Evolutionary conservation across 2,329 filamentous ascomycete genomes (phyloP).

Genomic region (Raffaelea albimanens): DNA sequence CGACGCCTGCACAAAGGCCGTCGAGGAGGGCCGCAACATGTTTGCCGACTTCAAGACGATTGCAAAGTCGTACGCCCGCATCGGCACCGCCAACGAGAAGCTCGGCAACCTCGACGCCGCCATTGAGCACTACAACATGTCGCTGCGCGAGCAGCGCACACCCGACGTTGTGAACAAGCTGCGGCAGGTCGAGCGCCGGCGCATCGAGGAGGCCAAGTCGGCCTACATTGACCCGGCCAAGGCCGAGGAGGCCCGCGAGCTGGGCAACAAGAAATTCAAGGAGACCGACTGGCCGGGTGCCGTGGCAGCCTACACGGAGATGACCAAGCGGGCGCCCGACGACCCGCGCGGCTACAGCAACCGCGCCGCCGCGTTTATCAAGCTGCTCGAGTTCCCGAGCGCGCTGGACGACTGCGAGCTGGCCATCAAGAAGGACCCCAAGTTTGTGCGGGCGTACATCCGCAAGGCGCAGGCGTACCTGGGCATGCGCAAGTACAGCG

Average conservation of each 20-base stretch:
- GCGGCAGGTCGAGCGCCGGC: slow-evolving; percentile 77
- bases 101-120: slow-evolving; percentile 69
- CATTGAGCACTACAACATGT: slow-evolving; percentile 84
- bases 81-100: slow-evolving; percentile 91
- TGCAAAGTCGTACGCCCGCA: slow-evolving; percentile 94
- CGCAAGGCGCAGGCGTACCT: slow-evolving; percentile 93
- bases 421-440: slow-evolving; percentile 82
- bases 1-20: slow-evolving; percentile 75
- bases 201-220: slow-evolving; percentile 63
- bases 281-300: slow-evolving; percentile 90
- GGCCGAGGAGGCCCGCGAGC: slow-evolving; percentile 89
- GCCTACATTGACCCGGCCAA: slow-evolving; percentile 85
- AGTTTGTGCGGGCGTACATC: slow-evolving; percentile 93
- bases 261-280: slow-evolving; percentile 96
- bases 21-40: slow-evolving; percentile 80
- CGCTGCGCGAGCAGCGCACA: slow-evolving; percentile 91
- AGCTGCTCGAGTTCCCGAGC: slow-evolving; percentile 89
- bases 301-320: slow-evolving; percentile 88
- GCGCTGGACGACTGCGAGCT: slow-evolving; percentile 87
- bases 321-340: slow-evolving; percentile 89
- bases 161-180: slow-evolving; percentile 91
- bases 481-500: slow-evolving; percentile 97
- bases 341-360: slow-evolving; percentile 95
- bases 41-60: slow-evolving; percentile 97
- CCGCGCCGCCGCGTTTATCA: slow-evolving; percentile 92